phyloP scores from a whole-genome alignment of 345 rosid genomes.

The Populus alba region DNA sequence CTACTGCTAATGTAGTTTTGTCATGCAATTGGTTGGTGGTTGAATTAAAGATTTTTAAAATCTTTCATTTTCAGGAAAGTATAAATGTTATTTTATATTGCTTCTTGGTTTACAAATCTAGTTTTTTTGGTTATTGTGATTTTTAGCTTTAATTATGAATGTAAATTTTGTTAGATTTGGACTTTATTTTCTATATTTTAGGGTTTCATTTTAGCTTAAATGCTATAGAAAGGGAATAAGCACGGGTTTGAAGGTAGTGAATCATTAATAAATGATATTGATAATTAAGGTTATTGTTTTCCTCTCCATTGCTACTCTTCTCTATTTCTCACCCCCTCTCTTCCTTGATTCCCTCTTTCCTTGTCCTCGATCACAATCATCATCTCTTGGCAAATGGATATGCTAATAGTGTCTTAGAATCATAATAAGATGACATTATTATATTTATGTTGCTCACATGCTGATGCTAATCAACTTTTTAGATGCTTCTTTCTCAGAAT shows the following conservation, averaged over 20 bases:
- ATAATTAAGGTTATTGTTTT: not conserved
- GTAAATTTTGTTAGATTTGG: not conserved
- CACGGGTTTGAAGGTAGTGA: not conserved
- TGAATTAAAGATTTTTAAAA: not conserved
- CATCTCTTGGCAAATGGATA: not conserved
- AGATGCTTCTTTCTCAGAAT: conserved; percentile 14
- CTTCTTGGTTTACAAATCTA: not conserved
- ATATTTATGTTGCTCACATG: not conserved
- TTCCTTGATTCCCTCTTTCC: not conserved
- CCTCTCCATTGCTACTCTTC: not conserved
- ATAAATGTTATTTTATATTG: too few relatives aligned
- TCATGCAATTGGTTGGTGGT: not conserved
- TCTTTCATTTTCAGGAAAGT: not conserved
- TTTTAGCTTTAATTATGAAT: not conserved
- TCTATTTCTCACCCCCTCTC: not conserved
- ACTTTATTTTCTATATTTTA: not conserved
- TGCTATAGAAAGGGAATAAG: too few relatives aligned
- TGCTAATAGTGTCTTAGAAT: not conserved
- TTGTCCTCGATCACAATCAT: not conserved
- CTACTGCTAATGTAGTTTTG: not conserved
- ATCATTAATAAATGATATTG: too few relatives aligned
- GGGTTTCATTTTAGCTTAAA: too few relatives aligned
- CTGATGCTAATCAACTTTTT: not conserved
- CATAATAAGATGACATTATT: not conserved
- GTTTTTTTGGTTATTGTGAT: not conserved